Percentiles rank a stretch among this genome's conserved stretches.
Evolutionary conservation across 805 yeast species (phyloP).

Genomic region (Tanozyma kutaoensis): DNA sequence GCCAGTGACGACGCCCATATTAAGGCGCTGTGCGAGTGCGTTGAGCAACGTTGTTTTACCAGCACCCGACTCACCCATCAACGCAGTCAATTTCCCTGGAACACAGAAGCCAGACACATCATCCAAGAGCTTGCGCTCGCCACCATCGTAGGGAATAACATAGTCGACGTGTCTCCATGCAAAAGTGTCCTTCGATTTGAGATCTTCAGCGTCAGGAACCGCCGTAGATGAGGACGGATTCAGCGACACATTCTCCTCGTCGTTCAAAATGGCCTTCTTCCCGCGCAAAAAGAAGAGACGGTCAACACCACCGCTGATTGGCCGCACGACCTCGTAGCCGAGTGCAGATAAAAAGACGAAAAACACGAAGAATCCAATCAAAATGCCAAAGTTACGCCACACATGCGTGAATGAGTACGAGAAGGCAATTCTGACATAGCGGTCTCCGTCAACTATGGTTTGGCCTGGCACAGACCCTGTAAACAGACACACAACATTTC

Average conservation of each 20-base stretch:
- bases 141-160: slow-evolving; percentile 35
- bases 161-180: slow-evolving; percentile 54
- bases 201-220: slow-evolving; percentile 1
- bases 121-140: slow-evolving; percentile 21
- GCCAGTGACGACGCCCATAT: slow-evolving; percentile 45
- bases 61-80: slow-evolving; percentile 56
- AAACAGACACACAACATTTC: slow-evolving; percentile 6
- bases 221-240: too few relatives aligned
- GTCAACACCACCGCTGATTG: slow-evolving; percentile 20
- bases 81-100: slow-evolving; percentile 46
- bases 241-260: slow-evolving; percentile 5
- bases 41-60: slow-evolving; percentile 48
- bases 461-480: slow-evolving; percentile 6
- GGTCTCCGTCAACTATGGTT: slow-evolving; percentile 8
- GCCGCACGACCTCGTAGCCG: slow-evolving; percentile 14
- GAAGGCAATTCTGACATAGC: slow-evolving; percentile 17
- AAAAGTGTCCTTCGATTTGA: slow-evolving; percentile 7
- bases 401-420: slow-evolving; percentile 25
- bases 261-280: slow-evolving; percentile 3
- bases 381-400: slow-evolving; percentile 35
- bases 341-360: slow-evolving; percentile 8
- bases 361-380: slow-evolving; percentile 31
- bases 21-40: slow-evolving; percentile 38
- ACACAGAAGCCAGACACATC: slow-evolving; percentile 16
- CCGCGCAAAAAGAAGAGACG: slow-evolving; percentile 15